Percentiles rank a stretch among this genome's conserved stretches.
Conservation (phyloP, 1,139 yeast genomes). For the Yamadazyma dendronema region DNA sequence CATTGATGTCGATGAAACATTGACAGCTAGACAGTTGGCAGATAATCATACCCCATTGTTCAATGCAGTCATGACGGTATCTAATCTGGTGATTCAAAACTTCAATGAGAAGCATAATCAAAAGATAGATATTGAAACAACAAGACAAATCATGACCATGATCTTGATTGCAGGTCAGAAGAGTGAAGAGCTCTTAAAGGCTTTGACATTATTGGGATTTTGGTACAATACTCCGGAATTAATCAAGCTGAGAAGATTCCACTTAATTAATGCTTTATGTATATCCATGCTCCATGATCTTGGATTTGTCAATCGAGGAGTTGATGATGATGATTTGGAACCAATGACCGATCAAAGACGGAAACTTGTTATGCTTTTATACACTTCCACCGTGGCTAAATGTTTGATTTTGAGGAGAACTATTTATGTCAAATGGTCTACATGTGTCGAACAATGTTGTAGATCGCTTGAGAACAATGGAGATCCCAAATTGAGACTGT, state of each 20-base stretch:
- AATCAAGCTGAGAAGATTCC: slow-evolving; percentile 75
- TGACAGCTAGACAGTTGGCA: slow-evolving; percentile 48
- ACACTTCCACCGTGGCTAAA: slow-evolving; percentile 50
- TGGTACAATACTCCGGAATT: slow-evolving; percentile 89
- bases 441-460: slow-evolving; percentile 65
- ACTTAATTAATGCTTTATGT: slow-evolving; percentile 63
- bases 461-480: slow-evolving; percentile 38
- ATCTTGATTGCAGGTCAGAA: slow-evolving; percentile 71
- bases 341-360: slow-evolving; percentile 34
- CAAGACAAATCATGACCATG: slow-evolving; percentile 58
- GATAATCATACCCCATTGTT: slow-evolving; percentile 58
- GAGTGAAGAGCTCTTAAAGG: slow-evolving; percentile 63
- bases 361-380: slow-evolving; percentile 46
- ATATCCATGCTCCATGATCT: slow-evolving; percentile 73
- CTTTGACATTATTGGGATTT: slow-evolving; percentile 57
- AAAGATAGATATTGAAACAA: slow-evolving; percentile 55
- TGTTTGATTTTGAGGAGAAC: slow-evolving; percentile 54
- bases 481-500: slow-evolving; percentile 27
- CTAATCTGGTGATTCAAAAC: slow-evolving; percentile 45
- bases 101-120: slow-evolving; percentile 31
- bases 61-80: slow-evolving; percentile 61
- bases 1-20: slow-evolving; percentile 45
- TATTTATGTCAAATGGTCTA: slow-evolving; percentile 55
- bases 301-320: slow-evolving; percentile 56
- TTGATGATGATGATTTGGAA: slow-evolving; percentile 2